Evolutionary conservation across 257 asterid species (phyloP).

Genomic region (Nicotiana tomentosiformis): DNA sequence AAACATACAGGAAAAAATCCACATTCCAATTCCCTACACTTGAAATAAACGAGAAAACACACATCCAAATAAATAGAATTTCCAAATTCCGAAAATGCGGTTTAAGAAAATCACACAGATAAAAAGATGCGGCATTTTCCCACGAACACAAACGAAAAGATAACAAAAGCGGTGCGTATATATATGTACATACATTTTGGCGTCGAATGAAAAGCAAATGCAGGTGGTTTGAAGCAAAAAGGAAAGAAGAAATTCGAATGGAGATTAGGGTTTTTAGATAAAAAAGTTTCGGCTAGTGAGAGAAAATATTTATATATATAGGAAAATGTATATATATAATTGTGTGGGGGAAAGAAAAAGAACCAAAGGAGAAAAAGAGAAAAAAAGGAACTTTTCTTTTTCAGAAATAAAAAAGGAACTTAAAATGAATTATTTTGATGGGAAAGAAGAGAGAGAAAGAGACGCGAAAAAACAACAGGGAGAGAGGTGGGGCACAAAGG

Average conservation of each 20-base stretch:
- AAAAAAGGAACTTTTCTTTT: not conserved
- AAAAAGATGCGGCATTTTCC: not conserved
- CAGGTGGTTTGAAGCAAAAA: not conserved
- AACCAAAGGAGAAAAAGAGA: not conserved
- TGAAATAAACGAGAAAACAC: not conserved
- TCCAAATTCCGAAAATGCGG: not conserved
- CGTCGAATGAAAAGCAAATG: slow-evolving; percentile 1
- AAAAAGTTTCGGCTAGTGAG: not conserved
- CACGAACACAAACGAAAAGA: not conserved
- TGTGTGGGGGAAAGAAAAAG: not conserved
- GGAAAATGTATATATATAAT: too few relatives aligned
- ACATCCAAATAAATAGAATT: not conserved
- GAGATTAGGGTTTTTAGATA: slow-evolving; percentile 10
- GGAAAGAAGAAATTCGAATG: slow-evolving; percentile 31
- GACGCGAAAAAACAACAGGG: slow-evolving; percentile 50
- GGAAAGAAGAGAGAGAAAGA: slow-evolving; percentile 19
- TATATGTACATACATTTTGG: slow-evolving; percentile 4
- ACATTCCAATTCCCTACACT: not conserved
- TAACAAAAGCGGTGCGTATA: not conserved
- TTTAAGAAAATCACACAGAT: not conserved
- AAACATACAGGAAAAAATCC: not conserved
- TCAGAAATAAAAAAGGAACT: slow-evolving; percentile 22
- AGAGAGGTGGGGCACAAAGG: slow-evolving; percentile 39
- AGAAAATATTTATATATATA: not conserved
- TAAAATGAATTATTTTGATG: slow-evolving; percentile 32